Conservation (phyloP, 1,139 yeast genomes). For the Saccharomyces hybrid region DNA sequence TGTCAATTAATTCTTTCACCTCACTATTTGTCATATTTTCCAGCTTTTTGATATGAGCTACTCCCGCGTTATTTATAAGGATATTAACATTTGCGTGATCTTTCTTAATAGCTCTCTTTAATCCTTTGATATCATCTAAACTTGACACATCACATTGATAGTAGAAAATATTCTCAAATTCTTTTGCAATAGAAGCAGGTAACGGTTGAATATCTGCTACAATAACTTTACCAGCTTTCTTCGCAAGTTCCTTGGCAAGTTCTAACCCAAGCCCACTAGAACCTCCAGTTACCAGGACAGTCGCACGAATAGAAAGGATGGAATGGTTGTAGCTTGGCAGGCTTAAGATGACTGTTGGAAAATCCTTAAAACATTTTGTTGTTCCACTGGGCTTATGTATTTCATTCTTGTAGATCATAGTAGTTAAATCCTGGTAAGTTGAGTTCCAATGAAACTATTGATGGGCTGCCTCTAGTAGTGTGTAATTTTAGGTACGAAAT, state of each 20-base stretch:
- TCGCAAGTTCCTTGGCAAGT: conserved; percentile 42
- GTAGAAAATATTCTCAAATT: conserved; percentile 41
- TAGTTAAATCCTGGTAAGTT: not conserved
- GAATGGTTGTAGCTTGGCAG: not conserved
- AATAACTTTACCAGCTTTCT: conserved; percentile 34
- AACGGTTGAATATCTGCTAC: conserved; percentile 58
- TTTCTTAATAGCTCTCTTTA: conserved; percentile 35
- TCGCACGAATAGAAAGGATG: conserved; percentile 8
- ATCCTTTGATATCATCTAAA: conserved; percentile 35
- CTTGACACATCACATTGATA: conserved; percentile 64
- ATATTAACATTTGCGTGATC: conserved; percentile 54
- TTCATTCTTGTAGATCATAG: not conserved
- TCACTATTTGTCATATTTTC: conserved; percentile 48
- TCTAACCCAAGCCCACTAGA: conserved; percentile 66
- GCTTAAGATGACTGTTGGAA: not conserved
- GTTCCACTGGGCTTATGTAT: not conserved
- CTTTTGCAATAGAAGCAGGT: conserved; percentile 20
- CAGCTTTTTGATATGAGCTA: conserved; percentile 52
- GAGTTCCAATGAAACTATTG: too few relatives aligned
- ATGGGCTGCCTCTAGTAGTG: not conserved
- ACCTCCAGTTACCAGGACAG: conserved; percentile 81
- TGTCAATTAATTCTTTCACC: conserved; percentile 52
- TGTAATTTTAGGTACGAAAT: not conserved
- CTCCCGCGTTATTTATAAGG: conserved; percentile 78
- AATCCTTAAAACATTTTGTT: not conserved